Percentiles rank a stretch among this genome's conserved stretches.
These are phyloP conservation scores for Calonectria henricotiae DNA, from an alignment of 2,329 filamentous ascomycete species.

Conservation along the genomic window DNA sequence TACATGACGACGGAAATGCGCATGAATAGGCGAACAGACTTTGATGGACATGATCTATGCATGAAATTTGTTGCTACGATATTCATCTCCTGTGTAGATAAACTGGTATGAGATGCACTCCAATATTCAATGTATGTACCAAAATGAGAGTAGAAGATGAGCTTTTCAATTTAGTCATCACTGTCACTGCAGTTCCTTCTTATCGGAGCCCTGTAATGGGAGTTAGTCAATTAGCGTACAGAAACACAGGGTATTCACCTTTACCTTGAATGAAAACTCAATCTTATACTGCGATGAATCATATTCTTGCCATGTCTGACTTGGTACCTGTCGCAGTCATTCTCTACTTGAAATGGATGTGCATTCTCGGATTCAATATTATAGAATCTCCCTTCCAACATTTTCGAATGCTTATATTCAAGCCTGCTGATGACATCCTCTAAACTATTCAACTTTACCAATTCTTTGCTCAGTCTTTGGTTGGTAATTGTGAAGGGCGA, in stretches of 20 bases:
- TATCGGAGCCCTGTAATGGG: not conserved
- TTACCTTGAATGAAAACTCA: not conserved
- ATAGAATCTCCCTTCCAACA: not conserved
- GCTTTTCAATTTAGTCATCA: not conserved
- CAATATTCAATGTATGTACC: too few relatives aligned
- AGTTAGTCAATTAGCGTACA: not conserved
- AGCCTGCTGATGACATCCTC: not conserved
- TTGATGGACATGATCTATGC: not conserved
- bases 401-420: not conserved
- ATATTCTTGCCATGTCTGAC: not conserved
- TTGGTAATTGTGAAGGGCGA: constrained; percentile 2
- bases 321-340: not conserved
- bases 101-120: not conserved
- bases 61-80: not conserved
- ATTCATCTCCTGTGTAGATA: too few relatives aligned
- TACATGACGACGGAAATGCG: not conserved
- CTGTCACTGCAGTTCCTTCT: not conserved
- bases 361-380: not conserved
- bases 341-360: not conserved
- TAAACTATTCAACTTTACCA: not conserved
- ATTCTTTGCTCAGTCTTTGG: not conserved
- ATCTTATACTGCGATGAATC: not conserved
- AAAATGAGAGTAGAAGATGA: too few relatives aligned
- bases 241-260: not conserved
- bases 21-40: not conserved